phyloP scores from a whole-genome alignment of 177 flowering plant species.

The Vitis hybrid region DNA sequence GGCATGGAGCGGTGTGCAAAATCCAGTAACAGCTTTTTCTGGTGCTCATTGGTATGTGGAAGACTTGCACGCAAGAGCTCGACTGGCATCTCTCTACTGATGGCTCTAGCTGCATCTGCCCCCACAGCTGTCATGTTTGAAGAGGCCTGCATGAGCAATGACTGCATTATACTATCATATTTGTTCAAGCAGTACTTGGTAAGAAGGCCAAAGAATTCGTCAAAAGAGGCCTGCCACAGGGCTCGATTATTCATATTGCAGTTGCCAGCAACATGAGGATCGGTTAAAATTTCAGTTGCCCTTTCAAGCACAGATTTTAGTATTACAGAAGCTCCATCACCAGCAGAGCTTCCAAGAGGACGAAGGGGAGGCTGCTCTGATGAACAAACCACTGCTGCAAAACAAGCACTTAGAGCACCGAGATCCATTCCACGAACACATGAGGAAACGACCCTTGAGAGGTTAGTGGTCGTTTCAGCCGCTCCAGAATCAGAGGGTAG shows the following conservation, averaged over 20 bases:
- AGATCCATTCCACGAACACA: constrained; percentile 55
- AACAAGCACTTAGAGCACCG: constrained; percentile 58
- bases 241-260: constrained; percentile 32
- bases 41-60: constrained; percentile 48
- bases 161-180: constrained; percentile 45
- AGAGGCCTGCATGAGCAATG: constrained; percentile 23
- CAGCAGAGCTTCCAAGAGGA: constrained; percentile 58
- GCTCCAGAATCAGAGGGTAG: constrained; percentile 40
- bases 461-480: constrained; percentile 37
- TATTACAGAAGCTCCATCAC: constrained; percentile 54
- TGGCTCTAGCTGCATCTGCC: constrained; percentile 39
- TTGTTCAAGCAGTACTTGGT: constrained; percentile 54
- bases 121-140: constrained; percentile 22
- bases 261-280: constrained; percentile 36
- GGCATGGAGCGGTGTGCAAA: constrained; percentile 54
- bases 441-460: constrained; percentile 35
- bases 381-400: constrained; percentile 67
- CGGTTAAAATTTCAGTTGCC: constrained; percentile 49
- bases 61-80: constrained; percentile 49
- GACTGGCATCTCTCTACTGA: constrained; percentile 46
- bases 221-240: constrained; percentile 67
- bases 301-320: constrained; percentile 51
- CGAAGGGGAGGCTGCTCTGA: constrained; percentile 66
- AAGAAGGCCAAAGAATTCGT: constrained; percentile 53
- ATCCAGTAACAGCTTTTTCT: constrained; percentile 39